Base-by-base conservation (phyloP, 805 yeast species). In the Kregervanrija delftensis region DNA sequence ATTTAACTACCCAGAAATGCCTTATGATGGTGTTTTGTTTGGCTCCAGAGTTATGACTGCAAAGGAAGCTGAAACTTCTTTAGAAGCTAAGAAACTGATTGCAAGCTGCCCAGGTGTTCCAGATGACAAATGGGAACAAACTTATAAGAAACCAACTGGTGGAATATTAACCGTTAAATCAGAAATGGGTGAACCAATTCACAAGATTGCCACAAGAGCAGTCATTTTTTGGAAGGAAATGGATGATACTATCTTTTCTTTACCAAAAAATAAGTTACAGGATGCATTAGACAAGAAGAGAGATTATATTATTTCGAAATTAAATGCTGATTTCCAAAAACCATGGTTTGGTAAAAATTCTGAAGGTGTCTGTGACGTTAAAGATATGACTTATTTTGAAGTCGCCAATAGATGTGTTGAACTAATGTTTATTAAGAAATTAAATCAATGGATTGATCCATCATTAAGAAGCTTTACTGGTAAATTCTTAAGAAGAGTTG, bases 151-250 rank as follows among this genome's bases (percentile, higher is more conserved):
- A 62, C 91, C 96, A 60, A 82, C 97, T 49, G 99, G 99, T 72
- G 99, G 99, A 68, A 80, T 93, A 54, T 73, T 93, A 56, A 91
- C 99, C 45, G 99, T 93, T 50, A 77, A 86, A 64, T 91, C 98
- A 13, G 99, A 93, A 74, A 93, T 93, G 99, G 99, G 99, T 64
- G 99, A 93, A 73, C 99, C 99, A 61, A 93, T 93, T 62, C 99
- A 93, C 71, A 93, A 93, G 74, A 78, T 93, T 55, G 98, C 99
- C 30, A 93, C 99, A 47, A 83, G 99, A 66, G 97, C 96, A 75
- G 98, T 93, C 49, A 64, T 86, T 68, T 81, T 93, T 65, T 93
- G 99, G 99, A 86, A 88, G 65, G 98, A 93, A 71, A 74, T 93
- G 71, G 99, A 93, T 68, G 91, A 87, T 55, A 87, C 96, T 39